A percentile compares a stretch with the other conserved stretches of the same genome.
These are phyloP conservation scores for Phylloporus arenicola DNA, from an alignment of 768 basidiomycete genomes.

Conservation along the genomic window DNA sequence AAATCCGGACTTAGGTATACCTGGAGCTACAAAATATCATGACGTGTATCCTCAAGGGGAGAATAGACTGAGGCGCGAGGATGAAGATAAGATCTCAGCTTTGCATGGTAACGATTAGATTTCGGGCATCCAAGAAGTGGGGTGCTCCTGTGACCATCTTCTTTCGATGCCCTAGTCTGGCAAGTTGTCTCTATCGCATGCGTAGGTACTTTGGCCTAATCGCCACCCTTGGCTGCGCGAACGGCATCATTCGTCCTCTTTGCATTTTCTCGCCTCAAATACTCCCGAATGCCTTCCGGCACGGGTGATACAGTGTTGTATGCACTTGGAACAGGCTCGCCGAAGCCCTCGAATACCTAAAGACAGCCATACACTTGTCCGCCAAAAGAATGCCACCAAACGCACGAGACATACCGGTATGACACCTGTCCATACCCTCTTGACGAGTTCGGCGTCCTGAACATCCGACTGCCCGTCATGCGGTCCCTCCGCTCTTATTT, in stretches of 20 bases:
- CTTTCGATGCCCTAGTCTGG: not conserved
- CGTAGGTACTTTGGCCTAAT: conserved; percentile 12
- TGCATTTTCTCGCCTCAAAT: conserved; percentile 19
- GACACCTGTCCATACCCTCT: conserved; percentile 22
- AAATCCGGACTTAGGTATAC: too few species aligned
- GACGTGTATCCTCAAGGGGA: too few species aligned
- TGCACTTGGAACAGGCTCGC: conserved; percentile 19
- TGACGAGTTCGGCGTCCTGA: conserved; percentile 11
- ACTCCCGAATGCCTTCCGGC: conserved; percentile 18
- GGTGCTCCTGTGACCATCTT: not conserved
- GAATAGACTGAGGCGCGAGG: too few species aligned
- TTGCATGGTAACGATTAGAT: not conserved
- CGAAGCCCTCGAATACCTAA: conserved; percentile 23
- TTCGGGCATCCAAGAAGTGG: not conserved
- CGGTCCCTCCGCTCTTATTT: conserved; percentile 20
- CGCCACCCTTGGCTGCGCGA: conserved; percentile 30
- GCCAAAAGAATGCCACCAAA: not conserved
- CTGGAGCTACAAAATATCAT: too few species aligned
- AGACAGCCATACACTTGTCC: not conserved
- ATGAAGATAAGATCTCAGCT: too few species aligned
- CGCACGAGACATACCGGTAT: conserved; percentile 13
- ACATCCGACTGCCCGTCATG: conserved; percentile 18
- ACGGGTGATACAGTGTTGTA: conserved; percentile 14
- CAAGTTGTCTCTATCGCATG: not conserved
- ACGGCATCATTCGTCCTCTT: conserved; percentile 22